Base-by-base conservation (phyloP, 108 stramenopile species). In the Skeletonema menzelii region DNA sequence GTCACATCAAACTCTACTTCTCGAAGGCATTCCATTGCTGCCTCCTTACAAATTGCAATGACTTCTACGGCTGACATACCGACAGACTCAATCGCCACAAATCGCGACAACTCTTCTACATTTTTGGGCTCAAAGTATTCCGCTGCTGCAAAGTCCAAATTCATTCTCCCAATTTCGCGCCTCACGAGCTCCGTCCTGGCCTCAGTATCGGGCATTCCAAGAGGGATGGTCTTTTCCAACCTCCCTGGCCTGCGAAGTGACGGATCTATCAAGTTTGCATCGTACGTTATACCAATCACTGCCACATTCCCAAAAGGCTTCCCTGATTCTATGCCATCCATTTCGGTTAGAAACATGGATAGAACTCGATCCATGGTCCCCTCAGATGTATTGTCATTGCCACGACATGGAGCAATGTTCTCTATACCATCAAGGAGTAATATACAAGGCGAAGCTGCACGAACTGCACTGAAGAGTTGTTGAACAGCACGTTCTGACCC, bases 351-450 rank as follows among this genome's bases (percentile, higher is more conserved):
- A 40, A 95, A 77, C 17, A 92, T 95, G 5, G 92, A 91, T 14
- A 95, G 69, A 10, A 95, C 81, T 5, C 94, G 82, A 72, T 95
- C 94, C 88, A 95, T 91, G 7, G 94, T 93, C 35, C 94, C 94
- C 42, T 95, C 88, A 1, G 90, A 88, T 19, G 94, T 95, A 42
- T 75, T 87, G 70, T 95, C 91, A 65, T 93, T 87, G 19, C 94
- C 91, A 32, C 94, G 79, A 10, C 82, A 79, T 4, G 86, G 87
- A 17, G 92, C 91, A 34, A 95, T 82, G 49, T 73, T 91, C 69
- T 93, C 94, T 47, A 95, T 93, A 14, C 89, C 89, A 75, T 95
- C 94, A 70, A 95, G 69, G 3, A 95, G 69, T 5, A 95, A 24
- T 46, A 95, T 89, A 44, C 94, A 92, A 4, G 94, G 94, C n/a